Base-by-base conservation (phyloP, 1,139 yeast species). In the Scheffersomyces cryptocercus region DNA sequence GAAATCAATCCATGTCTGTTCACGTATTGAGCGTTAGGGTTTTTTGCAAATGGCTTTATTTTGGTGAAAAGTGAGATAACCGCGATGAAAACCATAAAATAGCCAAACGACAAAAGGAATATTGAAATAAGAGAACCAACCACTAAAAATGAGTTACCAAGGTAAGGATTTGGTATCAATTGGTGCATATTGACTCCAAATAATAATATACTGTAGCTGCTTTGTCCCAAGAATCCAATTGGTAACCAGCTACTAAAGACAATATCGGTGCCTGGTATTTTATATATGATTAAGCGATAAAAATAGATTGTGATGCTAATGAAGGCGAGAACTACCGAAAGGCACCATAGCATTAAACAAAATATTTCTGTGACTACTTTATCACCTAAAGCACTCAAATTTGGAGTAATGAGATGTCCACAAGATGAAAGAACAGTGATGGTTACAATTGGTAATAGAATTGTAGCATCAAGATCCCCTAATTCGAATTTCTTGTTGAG, bases 211-310 rank as follows among this genome's bases (percentile, higher is more conserved):
- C 86, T 86, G 61, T 70, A 87, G 2, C 88, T 79, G 3, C 95
- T 95, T 65, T 89, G 97, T 15, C 97, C 96, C 59, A 86, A 64
- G 52, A 55, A 59, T 3, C 90, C 93, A 36, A 83, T 67, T 7
- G 87, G 84, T 42, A 82, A 71, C 58, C 84, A 83, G 45, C 75
- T 62, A 14, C 85, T 70, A 55, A 82, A 81, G 14, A 71, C 64
- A 28, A 79, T 65, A 28, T 46, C 47, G 29, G 58, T 49, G 3
- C 73, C 62, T 0, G 96, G 96, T 30, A 85, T 62, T 48, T 84
- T 85, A 59, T 77, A 70, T 7, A 77, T 64, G 20, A 85, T 63
- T 34, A 87, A 62, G 46, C 83, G 79, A 70, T 82, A 73, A 45
- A 84, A 66, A 57, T 84, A 82, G 4, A 86, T 67, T 8, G 82